phyloP scores from a whole-genome alignment of 139 green algal species.

The Medakamo hakoo region DNA sequence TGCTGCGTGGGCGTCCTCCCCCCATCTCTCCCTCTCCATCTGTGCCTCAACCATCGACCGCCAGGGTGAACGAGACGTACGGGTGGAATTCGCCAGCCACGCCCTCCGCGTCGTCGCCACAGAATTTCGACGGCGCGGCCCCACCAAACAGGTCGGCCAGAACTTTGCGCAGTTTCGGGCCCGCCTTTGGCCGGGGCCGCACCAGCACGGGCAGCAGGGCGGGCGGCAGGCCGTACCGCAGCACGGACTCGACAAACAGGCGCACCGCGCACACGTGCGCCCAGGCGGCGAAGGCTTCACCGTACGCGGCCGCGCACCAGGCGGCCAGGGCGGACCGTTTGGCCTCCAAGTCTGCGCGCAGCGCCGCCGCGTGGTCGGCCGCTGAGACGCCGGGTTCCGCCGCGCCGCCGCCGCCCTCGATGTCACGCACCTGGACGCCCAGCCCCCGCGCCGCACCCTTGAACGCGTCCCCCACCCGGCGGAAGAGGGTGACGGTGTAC shows the following conservation, averaged over 20 bases:
- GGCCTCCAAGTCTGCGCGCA: constrained; percentile 42
- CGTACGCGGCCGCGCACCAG: constrained; percentile 81
- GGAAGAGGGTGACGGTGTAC: constrained; percentile 77
- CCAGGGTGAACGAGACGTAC: neutral
- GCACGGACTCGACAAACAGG: constrained; percentile 92
- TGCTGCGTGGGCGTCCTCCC: too few species aligned
- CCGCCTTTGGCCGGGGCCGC: constrained; percentile 44
- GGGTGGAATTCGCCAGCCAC: neutral
- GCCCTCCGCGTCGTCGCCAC: neutral
- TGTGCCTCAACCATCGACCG: neutral
- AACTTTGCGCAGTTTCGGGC: constrained; percentile 38
- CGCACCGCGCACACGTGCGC: constrained; percentile 81
- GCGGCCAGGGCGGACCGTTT: constrained; percentile 52
- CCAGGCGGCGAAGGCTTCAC: constrained; percentile 77
- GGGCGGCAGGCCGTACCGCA: constrained; percentile 92
- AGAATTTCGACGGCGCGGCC: neutral
- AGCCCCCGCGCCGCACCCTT: constrained; percentile 61
- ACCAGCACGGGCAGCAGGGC: constrained; percentile 59
- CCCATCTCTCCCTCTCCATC: too few species aligned
- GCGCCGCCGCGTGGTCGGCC: constrained; percentile 11
- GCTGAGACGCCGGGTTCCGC: neutral
- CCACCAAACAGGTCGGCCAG: constrained; percentile 33
- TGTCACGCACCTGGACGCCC: constrained; percentile 62
- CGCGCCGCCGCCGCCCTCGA: neutral
- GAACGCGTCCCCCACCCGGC: constrained; percentile 79